Base-by-base conservation (phyloP, 208 protist species). In the Acanthamoeba lenticulata region DNA sequence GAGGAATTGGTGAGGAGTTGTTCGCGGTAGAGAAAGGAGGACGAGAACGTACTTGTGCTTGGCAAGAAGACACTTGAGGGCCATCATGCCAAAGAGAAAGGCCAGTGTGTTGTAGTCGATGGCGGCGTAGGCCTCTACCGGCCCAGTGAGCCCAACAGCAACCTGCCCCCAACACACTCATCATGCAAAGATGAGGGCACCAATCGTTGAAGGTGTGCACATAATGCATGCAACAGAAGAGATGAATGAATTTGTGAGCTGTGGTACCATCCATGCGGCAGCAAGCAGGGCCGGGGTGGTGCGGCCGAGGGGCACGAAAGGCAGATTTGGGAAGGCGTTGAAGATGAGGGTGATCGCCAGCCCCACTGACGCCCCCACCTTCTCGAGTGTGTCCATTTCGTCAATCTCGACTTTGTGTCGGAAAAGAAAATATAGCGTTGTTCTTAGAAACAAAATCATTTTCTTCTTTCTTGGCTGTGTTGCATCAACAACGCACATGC, bases 61-160 rank as follows among this genome's bases (percentile, higher is more conserved):
- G 72, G 72, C 72, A 0, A 83, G 72, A 6, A 83, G 72, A 38
- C 72, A 83, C 40, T 83, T 83, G 40, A 83, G 72, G 4, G 72
- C 72, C 72, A 83, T 83, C 72, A 83, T 83, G 5, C 72, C 72
- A n/a, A 83, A 83, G 72, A 83, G 72, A 19, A 83, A 83, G 17
- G 72, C 72, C 45, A 83, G 42, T 9, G 72, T 83, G 72, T 83
- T 83, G 72, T 83, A 49, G 24, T 83, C 72, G 1, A 83, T 83
- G 21, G 17, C 42, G 3, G 24, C 15, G 72, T 52, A 83, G 34
- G 72, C 72, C 38, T 83, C 72, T 19, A 49, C 72, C 40, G 72
- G 36, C 6, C 72, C 72, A 17, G 72, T 83, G 40, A 83, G 38
- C 0, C 72, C 38, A 17, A n/a, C 49, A 2, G 72, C 72, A 9